A percentile compares a stretch with the other conserved stretches of the same genome.
phyloP scores from a whole-genome alignment of 2,329 filamentous ascomycete species.

The Cryphonectria japonica region DNA sequence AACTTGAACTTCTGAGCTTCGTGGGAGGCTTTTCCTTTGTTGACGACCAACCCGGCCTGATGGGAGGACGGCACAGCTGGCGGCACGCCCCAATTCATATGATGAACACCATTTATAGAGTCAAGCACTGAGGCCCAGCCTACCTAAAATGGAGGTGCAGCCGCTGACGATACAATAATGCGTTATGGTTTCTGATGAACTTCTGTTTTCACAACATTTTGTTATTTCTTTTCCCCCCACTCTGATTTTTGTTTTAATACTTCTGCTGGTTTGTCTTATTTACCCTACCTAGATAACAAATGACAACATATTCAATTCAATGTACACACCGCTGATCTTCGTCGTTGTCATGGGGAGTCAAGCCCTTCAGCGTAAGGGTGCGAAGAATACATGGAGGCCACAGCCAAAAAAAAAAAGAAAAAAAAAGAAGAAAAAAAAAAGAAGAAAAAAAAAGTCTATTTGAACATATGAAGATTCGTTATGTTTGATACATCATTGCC shows the following conservation, averaged over 20 bases:
- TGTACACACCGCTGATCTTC: background rate
- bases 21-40: conserved; percentile 41
- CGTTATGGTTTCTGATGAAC: conserved; percentile 47
- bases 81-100: conserved; percentile 60
- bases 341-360: background rate
- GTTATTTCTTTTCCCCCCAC: background rate
- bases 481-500: background rate
- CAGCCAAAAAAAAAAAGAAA: background rate
- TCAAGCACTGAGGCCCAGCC: conserved; percentile 87
- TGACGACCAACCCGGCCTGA: conserved; percentile 34
- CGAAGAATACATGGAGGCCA: background rate
- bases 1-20: conserved; percentile 40
- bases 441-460: background rate
- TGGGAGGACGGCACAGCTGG: conserved; percentile 20
- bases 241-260: background rate
- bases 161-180: conserved; percentile 50
- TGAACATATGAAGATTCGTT: background rate
- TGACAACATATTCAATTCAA: background rate
- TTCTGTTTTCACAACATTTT: conserved; percentile 25
- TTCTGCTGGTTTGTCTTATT: background rate
- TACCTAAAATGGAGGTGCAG: conserved; percentile 44
- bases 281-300: conserved; percentile 3
- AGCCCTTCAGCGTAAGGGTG: background rate
- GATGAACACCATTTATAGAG: conserved; percentile 97
- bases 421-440: background rate